Evolutionary conservation across 2,329 filamentous ascomycete species (phyloP).

Genomic region (Claviceps citrina): DNA sequence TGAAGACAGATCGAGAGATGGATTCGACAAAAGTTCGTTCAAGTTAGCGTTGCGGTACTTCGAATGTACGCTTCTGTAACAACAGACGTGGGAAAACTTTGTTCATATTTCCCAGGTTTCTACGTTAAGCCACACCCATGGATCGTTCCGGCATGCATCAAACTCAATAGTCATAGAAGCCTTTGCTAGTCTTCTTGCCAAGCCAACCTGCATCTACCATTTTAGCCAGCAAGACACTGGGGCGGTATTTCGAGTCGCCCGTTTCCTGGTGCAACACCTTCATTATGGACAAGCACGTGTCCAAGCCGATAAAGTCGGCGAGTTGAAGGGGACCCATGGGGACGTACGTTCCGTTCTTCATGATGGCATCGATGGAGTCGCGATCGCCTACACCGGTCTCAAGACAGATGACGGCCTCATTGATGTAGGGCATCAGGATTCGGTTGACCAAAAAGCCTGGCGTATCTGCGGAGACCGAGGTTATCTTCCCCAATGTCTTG

Average conservation of each 20-base stretch:
- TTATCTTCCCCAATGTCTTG: slow-evolving; percentile 81
- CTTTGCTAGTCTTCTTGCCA: slow-evolving; percentile 93
- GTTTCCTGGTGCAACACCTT: slow-evolving; percentile 82
- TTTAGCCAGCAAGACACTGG: slow-evolving; percentile 71
- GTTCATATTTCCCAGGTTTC: not conserved
- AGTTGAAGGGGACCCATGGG: slow-evolving; percentile 92
- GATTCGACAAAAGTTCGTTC: not conserved
- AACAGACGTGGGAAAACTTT: too few relatives aligned
- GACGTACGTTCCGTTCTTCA: slow-evolving; percentile 98
- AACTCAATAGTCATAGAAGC: slow-evolving; percentile 72
- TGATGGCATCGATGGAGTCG: slow-evolving; percentile 91
- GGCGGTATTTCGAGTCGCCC: slow-evolving; percentile 89
- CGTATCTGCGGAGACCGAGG: slow-evolving; percentile 73
- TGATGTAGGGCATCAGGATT: slow-evolving; percentile 98
- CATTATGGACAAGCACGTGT: slow-evolving; percentile 96
- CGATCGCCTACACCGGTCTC: slow-evolving; percentile 81
- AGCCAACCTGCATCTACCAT: slow-evolving; percentile 98
- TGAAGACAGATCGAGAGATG: not conserved
- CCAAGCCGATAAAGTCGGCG: slow-evolving; percentile 92
- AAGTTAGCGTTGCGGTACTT: too few relatives aligned
- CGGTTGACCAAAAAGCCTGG: slow-evolving; percentile 93
- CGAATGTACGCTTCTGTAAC: too few relatives aligned
- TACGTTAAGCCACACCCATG: not conserved
- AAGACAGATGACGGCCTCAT: slow-evolving; percentile 89
- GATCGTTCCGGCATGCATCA: not conserved